These are phyloP conservation scores for Geoglossum cookeanum DNA, from an alignment of 2,329 filamentous ascomycete genomes.

Conservation along the genomic window DNA sequence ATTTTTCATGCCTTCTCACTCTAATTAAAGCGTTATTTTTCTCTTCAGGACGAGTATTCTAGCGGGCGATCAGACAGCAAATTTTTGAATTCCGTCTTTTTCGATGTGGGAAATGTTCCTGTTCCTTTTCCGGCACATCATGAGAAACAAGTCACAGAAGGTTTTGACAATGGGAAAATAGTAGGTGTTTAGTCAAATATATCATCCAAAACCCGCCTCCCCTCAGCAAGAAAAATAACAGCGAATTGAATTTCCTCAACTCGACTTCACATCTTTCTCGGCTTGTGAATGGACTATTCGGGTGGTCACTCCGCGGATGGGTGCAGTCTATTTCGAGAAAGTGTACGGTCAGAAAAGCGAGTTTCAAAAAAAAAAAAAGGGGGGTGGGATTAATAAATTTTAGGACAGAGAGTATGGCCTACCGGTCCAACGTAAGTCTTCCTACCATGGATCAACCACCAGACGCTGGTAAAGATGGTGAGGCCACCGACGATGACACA, in stretches of 20 bases:
- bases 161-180: too few relatives aligned
- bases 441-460: conserved; percentile 18
- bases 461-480: conserved; percentile 16
- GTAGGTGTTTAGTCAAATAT: too few relatives aligned
- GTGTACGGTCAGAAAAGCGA: background rate
- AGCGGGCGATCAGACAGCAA: too few relatives aligned
- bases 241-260: background rate
- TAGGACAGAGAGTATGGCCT: too few relatives aligned
- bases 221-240: background rate
- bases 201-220: background rate
- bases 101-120: too few relatives aligned
- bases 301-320: background rate
- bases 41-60: too few relatives aligned
- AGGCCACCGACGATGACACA: conserved; percentile 21
- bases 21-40: too few relatives aligned
- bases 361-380: background rate
- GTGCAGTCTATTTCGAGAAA: background rate
- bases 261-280: too few relatives aligned
- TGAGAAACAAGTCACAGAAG: too few relatives aligned
- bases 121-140: too few relatives aligned
- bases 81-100: too few relatives aligned
- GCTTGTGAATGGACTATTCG: background rate
- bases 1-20: too few relatives aligned
- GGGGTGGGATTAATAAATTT: background rate
- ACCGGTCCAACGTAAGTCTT: conserved; percentile 18